These are phyloP conservation scores for Microsporum ferrugineum DNA, from an alignment of 2,329 filamentous ascomycete genomes.

Conservation along the genomic window DNA sequence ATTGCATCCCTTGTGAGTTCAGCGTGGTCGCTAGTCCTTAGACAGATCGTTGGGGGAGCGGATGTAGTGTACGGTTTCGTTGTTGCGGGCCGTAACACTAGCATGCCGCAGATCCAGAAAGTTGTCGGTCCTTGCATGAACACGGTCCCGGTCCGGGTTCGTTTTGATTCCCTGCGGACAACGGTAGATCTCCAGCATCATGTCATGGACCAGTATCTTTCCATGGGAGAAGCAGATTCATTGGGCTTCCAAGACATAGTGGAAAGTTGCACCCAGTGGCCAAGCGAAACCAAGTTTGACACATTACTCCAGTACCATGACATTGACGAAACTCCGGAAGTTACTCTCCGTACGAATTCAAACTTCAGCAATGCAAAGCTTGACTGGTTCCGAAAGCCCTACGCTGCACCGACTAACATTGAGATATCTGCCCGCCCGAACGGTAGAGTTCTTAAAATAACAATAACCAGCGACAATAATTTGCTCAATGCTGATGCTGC, in stretches of 20 bases:
- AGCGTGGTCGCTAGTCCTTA: conserved; percentile 48
- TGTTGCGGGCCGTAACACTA: conserved; percentile 46
- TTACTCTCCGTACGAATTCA: neutral
- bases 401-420: conserved; percentile 7
- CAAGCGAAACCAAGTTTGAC: neutral
- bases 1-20: conserved; percentile 48
- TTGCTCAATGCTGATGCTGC: conserved; percentile 1
- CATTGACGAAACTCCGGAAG: conserved; percentile 9
- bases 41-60: conserved; percentile 33
- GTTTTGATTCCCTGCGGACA: conserved; percentile 36
- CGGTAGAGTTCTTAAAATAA: conserved; percentile 2
- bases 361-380: neutral
- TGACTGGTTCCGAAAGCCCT: conserved; percentile 10
- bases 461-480: conserved; percentile 3
- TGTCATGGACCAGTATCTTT: conserved; percentile 39
- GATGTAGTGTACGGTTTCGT: conserved; percentile 52
- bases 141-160: conserved; percentile 47
- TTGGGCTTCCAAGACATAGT: conserved; percentile 7
- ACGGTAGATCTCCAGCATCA: conserved; percentile 35
- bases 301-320: conserved; percentile 10
- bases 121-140: conserved; percentile 52
- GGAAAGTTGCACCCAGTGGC: conserved; percentile 3
- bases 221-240: conserved; percentile 1
- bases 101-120: conserved; percentile 37
- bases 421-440: conserved; percentile 10